Percentiles rank a stretch among this genome's conserved stretches.
phyloP scores from a whole-genome alignment of 305 asterid species.

The Fraxinus latifolia region DNA sequence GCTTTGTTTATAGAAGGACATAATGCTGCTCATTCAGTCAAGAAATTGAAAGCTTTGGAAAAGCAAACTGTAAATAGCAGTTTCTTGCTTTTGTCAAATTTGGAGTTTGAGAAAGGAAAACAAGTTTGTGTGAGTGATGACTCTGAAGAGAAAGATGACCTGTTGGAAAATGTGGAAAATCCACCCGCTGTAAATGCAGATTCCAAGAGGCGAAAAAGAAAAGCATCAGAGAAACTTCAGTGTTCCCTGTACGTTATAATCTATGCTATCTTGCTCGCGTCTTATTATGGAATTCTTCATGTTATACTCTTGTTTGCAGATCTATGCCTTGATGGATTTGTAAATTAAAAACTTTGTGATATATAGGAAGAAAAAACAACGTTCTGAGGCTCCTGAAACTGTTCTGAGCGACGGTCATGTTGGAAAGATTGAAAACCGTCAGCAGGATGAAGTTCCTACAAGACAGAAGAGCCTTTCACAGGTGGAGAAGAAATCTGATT shows the following conservation, averaged over 20 bases:
- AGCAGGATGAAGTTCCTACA: conserved; percentile 27
- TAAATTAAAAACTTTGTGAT: conserved; percentile 1
- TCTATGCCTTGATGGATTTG: conserved; percentile 6
- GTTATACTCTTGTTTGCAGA: conserved; percentile 16
- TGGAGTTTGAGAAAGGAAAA: conserved; percentile 59
- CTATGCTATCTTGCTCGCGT: conserved; percentile 8
- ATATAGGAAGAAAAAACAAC: conserved; percentile 65
- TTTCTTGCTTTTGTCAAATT: conserved; percentile 62
- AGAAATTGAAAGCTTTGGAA: conserved; percentile 42
- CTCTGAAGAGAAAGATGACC: conserved; percentile 36
- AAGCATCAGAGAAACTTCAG: conserved; percentile 50
- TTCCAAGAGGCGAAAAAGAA: conserved; percentile 59
- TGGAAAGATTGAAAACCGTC: conserved; percentile 30
- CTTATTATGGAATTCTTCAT: neutral
- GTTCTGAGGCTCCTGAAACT: conserved; percentile 36
- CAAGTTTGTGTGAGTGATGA: conserved; percentile 61
- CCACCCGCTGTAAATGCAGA: conserved; percentile 34
- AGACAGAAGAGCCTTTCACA: conserved; percentile 30
- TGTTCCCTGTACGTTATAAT: conserved; percentile 47
- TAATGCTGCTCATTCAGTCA: conserved; percentile 32
- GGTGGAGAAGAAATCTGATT: conserved; percentile 34
- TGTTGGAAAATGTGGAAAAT: conserved; percentile 31
- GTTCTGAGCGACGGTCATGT: conserved; percentile 26
- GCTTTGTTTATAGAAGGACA: conserved; percentile 42
- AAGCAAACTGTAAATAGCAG: conserved; percentile 41